phyloP scores from a whole-genome alignment of 305 asterid genomes.

The Solanum hybrid region DNA sequence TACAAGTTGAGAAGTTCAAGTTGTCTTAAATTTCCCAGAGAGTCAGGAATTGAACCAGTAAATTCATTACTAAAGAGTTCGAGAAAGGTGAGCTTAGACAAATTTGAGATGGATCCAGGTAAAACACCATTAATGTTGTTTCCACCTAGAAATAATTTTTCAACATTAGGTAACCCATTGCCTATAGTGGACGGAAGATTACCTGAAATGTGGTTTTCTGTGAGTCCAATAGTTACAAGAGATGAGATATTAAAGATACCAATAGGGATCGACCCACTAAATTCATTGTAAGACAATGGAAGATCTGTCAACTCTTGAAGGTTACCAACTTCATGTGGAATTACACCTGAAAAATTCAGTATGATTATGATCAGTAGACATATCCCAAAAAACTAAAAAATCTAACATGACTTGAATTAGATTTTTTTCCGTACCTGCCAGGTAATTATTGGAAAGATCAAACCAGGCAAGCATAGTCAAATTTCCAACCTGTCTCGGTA shows the following conservation, averaged over 20 bases:
- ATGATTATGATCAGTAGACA: neutral
- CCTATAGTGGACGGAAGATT: conserved; percentile 3
- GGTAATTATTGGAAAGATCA: conserved; percentile 20
- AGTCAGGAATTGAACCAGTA: conserved; percentile 13
- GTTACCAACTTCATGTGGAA: neutral
- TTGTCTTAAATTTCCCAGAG: conserved; percentile 11
- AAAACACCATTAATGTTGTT: conserved; percentile 14
- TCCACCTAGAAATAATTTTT: neutral
- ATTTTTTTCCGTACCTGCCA: conserved; percentile 15
- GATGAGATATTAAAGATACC: conserved; percentile 13
- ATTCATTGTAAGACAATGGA: neutral
- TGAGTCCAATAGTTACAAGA: neutral
- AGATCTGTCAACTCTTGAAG: neutral
- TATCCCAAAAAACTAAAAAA: neutral
- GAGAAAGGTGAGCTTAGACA: neutral
- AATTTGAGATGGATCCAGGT: conserved; percentile 15
- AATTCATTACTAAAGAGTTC: conserved; percentile 5
- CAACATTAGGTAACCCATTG: neutral
- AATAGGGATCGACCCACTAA: conserved; percentile 8
- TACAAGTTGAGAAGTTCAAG: neutral
- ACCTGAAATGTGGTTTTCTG: neutral
- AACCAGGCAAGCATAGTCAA: conserved; percentile 23
- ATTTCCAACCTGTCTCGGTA: conserved; percentile 28
- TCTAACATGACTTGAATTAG: neutral
- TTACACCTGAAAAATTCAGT: neutral